These are phyloP conservation scores for Schizosaccharomyces cryophilus DNA, from an alignment of 805 yeast species.

Conservation along the genomic window DNA sequence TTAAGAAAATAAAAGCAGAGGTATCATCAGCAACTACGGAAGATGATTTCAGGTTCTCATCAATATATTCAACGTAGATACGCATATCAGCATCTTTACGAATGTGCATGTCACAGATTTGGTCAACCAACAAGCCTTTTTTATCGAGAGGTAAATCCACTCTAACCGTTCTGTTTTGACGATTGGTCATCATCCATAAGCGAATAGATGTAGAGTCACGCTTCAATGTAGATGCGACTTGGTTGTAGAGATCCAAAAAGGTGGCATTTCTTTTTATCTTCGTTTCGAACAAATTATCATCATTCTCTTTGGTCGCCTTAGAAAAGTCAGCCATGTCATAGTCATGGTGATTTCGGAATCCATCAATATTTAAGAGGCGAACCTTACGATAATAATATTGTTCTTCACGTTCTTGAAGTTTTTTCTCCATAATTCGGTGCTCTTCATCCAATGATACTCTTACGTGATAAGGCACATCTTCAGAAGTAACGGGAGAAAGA, in stretches of 20 bases:
- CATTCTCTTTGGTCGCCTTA: constrained; percentile 17
- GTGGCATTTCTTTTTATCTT: constrained; percentile 34
- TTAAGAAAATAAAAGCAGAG: constrained; percentile 19
- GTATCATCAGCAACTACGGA: neutral
- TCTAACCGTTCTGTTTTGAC: constrained; percentile 50
- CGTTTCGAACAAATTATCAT: constrained; percentile 12
- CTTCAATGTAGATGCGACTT: constrained; percentile 24
- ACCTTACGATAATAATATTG: constrained; percentile 37
- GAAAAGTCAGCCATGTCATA: constrained; percentile 35
- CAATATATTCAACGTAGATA: neutral
- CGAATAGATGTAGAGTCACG: constrained; percentile 19
- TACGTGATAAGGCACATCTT: constrained; percentile 43
- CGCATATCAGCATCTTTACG: neutral
- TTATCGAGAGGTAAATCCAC: constrained; percentile 22
- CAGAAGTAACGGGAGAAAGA: constrained; percentile 30
- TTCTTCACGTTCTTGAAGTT: constrained; percentile 43
- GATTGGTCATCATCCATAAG: constrained; percentile 38
- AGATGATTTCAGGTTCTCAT: neutral
- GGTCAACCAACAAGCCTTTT: neutral
- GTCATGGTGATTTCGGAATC: constrained; percentile 39
- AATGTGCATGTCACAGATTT: neutral
- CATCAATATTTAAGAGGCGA: constrained; percentile 27
- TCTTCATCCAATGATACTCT: constrained; percentile 42
- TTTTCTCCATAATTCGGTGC: constrained; percentile 26
- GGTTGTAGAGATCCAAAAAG: constrained; percentile 25